A percentile compares a stretch with the other conserved stretches of the same genome.
Evolutionary conservation across 768 basidiomycete species (phyloP).

Genomic region (Tulasnella sp.): DNA sequence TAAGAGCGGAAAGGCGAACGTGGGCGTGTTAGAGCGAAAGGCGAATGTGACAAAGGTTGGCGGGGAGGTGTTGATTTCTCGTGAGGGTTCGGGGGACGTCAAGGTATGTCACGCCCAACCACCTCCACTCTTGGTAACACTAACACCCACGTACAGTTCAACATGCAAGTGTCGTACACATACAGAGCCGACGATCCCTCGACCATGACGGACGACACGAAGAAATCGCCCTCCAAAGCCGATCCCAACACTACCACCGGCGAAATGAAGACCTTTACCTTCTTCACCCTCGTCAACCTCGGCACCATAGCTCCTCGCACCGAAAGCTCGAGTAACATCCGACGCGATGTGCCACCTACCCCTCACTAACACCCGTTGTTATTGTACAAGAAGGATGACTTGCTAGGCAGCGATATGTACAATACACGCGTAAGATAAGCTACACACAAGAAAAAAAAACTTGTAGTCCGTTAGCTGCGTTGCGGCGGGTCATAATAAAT

Average conservation of each 20-base stretch:
- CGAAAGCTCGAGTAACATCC: too few relatives aligned
- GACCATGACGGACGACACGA: conserved; percentile 14
- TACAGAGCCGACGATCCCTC: conserved; percentile 79
- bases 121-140: background rate
- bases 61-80: conserved; percentile 76
- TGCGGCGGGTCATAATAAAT: too few relatives aligned
- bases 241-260: conserved; percentile 2
- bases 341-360: too few relatives aligned
- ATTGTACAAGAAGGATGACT: too few relatives aligned
- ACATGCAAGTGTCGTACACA: conserved; percentile 87
- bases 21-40: conserved; percentile 76
- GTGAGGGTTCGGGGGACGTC: conserved; percentile 61
- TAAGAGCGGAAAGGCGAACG: conserved; percentile 32
- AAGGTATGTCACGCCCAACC: conserved; percentile 41
- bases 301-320: conserved; percentile 55
- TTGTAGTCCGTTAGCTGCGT: too few relatives aligned
- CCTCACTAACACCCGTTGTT: too few relatives aligned
- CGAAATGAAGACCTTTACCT: conserved; percentile 79
- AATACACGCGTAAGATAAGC: too few relatives aligned
- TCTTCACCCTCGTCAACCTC: conserved; percentile 74
- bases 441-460: too few relatives aligned
- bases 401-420: too few relatives aligned
- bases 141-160: conserved; percentile 45
- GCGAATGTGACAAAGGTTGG: conserved; percentile 83
- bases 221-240: background rate